Percentiles rank a stretch among this genome's conserved stretches.
Evolutionary conservation across 768 basidiomycete genomes (phyloP).

Genomic region (Calocera viscosa): DNA sequence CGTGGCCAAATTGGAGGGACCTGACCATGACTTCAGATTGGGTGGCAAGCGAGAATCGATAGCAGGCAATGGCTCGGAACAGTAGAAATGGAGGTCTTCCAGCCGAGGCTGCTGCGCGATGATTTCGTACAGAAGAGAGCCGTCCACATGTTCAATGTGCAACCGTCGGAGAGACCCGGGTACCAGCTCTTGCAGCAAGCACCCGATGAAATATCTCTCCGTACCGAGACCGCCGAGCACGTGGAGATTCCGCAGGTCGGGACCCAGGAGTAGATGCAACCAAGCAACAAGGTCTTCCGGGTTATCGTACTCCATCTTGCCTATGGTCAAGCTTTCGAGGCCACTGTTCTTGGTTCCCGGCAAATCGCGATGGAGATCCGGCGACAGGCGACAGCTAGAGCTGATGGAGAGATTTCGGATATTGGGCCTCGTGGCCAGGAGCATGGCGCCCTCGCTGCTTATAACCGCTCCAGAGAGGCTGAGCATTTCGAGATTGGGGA

Average conservation of each 20-base stretch:
- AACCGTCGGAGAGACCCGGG: background rate
- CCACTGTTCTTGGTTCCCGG: background rate
- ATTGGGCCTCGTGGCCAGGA: background rate
- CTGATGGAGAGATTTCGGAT: background rate
- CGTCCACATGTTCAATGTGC: background rate
- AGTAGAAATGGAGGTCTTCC: background rate
- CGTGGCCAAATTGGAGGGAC: background rate
- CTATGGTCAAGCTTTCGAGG: background rate
- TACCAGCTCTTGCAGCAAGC: conserved; percentile 4
- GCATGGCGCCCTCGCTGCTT: background rate
- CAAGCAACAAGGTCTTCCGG: background rate
- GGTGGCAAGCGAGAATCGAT: background rate
- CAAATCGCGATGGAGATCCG: background rate
- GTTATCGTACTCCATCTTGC: background rate
- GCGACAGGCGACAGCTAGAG: background rate
- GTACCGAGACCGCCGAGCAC: background rate
- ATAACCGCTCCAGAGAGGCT: background rate
- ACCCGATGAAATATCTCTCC: background rate
- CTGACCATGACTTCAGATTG: background rate
- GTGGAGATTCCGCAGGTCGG: background rate
- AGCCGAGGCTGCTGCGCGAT: background rate
- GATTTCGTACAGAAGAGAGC: background rate
- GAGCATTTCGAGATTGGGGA: background rate
- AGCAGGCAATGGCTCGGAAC: background rate
- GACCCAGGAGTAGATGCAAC: background rate